Conservation (phyloP, 2,329 filamentous ascomycete genomes). For the Paraphoma sp. region DNA sequence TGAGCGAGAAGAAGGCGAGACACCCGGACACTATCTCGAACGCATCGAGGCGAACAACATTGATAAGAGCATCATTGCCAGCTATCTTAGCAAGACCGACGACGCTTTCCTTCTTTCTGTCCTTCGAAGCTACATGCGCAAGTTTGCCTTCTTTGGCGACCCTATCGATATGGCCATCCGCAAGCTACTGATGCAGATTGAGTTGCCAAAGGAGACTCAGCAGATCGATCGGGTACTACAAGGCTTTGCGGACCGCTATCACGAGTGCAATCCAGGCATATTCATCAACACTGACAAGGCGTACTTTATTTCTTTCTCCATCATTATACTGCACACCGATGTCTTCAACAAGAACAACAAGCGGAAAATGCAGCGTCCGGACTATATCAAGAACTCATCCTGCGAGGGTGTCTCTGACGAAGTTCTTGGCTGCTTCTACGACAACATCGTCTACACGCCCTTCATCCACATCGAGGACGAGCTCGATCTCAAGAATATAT, state of each 20-base stretch:
- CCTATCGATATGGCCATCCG: conserved; percentile 98
- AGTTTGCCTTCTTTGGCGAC: conserved; percentile 93
- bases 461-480: conserved; percentile 98
- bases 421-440: conserved; percentile 94
- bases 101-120: conserved; percentile 85
- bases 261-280: conserved; percentile 97
- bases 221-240: conserved; percentile 96
- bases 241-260: conserved; percentile 93
- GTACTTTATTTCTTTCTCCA: conserved; percentile 97
- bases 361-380: conserved; percentile 94
- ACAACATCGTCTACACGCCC: conserved; percentile 97
- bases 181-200: conserved; percentile 94
- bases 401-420: conserved; percentile 94
- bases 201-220: conserved; percentile 95
- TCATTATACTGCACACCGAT: conserved; percentile 95
- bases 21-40: conserved; percentile 85
- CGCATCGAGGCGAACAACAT: conserved; percentile 80
- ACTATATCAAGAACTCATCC: conserved; percentile 93
- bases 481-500: conserved; percentile 75
- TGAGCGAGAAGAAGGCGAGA: conserved; percentile 83
- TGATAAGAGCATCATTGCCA: conserved; percentile 82
- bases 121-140: conserved; percentile 91
- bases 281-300: conserved; percentile 90
- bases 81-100: conserved; percentile 81
- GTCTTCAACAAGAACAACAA: conserved; percentile 99